Evolutionary conservation across 306 rosid genomes (phyloP), one percentile per base, ranked within the genome.

Genomic region (Sechiopsis laciniata): DNA sequence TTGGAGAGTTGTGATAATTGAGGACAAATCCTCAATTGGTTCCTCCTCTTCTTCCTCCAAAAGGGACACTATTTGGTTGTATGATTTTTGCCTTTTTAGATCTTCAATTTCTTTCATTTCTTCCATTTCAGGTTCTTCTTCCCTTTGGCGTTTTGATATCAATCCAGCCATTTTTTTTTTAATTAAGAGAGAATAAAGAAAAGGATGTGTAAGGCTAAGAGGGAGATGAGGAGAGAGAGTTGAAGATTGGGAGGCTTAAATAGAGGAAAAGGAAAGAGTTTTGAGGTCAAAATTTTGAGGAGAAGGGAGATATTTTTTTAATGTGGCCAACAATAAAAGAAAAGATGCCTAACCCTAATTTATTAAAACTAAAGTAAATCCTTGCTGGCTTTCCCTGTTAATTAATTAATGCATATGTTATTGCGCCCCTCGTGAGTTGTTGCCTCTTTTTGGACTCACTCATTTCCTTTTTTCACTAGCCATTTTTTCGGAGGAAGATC

Each of bases 21-120:
- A 75, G 7, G 88, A 88, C 62, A 87, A 78, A 15, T 92, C 97
- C 15, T 87, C 66, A 7, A 78, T 56, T 14, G 88, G 78, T 1
- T 85, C 95, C 0, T 88, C 97, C 74, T 88, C 97, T 11, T 90
- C 95, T 16, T 77, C 79, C 0, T 92, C 96, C 15, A 92, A 92
- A 57, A 92, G 87, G 46, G 95, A 85, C 46, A 90, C 79, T 57
- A 92, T 87, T 70, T 92, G 89, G 46, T 71, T 83, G 76, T 69
- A 86, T 0, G 96, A 82, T 16, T 88, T 90, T 42, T 85, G 89
- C 45, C 84, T 88, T 81, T 90, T 92, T 3, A 78, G 32, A 5
- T 66, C 50, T 14, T 81, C 67, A 0, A 37, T 83, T 2, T 82
- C 89, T 46, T 75, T 85, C 0, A 56, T 24, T 12, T 68, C 89